These are phyloP conservation scores for Pulveroboletus ravenelii DNA, from an alignment of 768 basidiomycete genomes.

Conservation along the genomic window DNA sequence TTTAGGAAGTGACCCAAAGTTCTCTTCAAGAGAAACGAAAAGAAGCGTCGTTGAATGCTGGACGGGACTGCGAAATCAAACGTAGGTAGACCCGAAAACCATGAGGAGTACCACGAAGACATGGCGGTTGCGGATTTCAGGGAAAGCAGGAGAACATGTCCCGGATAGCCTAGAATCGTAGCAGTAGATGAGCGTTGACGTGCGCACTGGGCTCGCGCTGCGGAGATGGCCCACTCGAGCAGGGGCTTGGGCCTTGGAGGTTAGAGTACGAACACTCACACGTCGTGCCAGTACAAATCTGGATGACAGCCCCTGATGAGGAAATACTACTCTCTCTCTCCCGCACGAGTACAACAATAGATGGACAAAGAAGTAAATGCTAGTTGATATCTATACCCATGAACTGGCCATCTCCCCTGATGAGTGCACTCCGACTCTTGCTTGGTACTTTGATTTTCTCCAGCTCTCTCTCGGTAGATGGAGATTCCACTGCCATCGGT, in stretches of 20 bases:
- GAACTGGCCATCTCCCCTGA: conserved; percentile 77
- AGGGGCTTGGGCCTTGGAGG: conserved; percentile 2
- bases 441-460: conserved; percentile 76
- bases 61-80: conserved; percentile 66
- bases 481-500: conserved; percentile 46
- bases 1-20: conserved; percentile 81
- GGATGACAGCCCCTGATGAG: conserved; percentile 19
- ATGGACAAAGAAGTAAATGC: conserved; percentile 8
- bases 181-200: neutral
- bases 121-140: conserved; percentile 26
- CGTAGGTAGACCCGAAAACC: conserved; percentile 49
- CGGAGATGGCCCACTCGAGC: conserved; percentile 1
- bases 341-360: neutral
- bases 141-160: conserved; percentile 14
- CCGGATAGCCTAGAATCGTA: neutral
- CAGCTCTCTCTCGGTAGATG: conserved; percentile 46
- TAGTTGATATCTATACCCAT: conserved; percentile 92
- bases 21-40: conserved; percentile 84
- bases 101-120: conserved; percentile 58
- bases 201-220: conserved; percentile 1
- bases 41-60: conserved; percentile 78
- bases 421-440: conserved; percentile 65
- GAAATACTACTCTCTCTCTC: neutral
- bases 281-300: conserved; percentile 12
- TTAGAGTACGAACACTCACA: neutral